Base-by-base conservation (phyloP, 139 green algal species). In the Tetradesmus obliquus region DNA sequence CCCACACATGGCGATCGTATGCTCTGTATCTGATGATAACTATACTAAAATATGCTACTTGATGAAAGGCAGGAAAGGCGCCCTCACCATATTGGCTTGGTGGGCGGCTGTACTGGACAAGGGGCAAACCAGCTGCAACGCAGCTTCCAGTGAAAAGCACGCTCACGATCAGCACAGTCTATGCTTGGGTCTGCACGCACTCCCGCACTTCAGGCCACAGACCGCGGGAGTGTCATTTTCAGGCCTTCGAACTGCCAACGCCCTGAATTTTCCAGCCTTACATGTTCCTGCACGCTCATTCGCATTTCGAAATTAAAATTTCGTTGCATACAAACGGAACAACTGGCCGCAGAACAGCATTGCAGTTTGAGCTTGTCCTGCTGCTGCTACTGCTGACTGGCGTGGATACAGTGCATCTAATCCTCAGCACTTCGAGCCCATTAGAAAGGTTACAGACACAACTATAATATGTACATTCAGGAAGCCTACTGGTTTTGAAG, bases 71-170 rank as follows among this genome's bases (percentile, higher is more conserved):
- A 24, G 66, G 66, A 1, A 76, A 24, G 66, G 66, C 66, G 66
- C 66, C 66, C 66, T 76, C 66, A 76, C 66, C 66, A 76, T 76
- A 24, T 76, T 76, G 66, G 15, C 66, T 76, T 76, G 66, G 66
- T 76, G 66, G 66, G 66, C 66, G 66, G 66, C 66, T 76, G 66
- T 76, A 76, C 66, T 76, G 66, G 66, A 76, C 66, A 76, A 76
- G 66, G 66, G 66, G 19, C 17, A 76, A 24, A 76, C 66, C 66
- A 24, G 66, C 66, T 76, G 66, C 66, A 24, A 76, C 66, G 66
- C 66, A 76, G 66, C 66, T 76, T 76, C 66, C 66, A 24, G 66
- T 76, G 17, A 76, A 24, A 24, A 24, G 12, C 66, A 76, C 66
- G 17, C 66, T 24, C 66, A 24, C 66, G 66, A 76, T 76, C 66